Evolutionary conservation across 202 grass and related monocot genomes (phyloP), one percentile per base, ranked within the genome.

Genomic region (Setaria italica): DNA sequence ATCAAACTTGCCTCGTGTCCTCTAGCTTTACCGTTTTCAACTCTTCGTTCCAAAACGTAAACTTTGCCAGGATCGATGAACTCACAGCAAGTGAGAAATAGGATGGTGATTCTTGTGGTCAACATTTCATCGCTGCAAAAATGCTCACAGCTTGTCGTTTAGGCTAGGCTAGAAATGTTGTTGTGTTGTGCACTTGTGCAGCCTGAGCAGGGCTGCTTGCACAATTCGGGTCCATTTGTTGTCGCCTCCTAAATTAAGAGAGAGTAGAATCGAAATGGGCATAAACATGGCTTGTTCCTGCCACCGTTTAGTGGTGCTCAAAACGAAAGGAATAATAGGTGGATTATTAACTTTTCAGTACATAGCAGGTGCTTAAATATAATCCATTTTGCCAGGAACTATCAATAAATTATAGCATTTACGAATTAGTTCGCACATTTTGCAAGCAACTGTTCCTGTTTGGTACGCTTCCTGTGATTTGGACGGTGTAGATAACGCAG

Each of bases 401-500:
- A 64, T 53, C 11, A 34, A 49, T 43, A 15, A 21, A 69, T 12
- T 5, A 55, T 45, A 13, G 7, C 15, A 21, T 19, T 62, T 73
- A n/a, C 55, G 5, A 82, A n/a, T 14, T 82, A 49, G 4, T 70
- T 39, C 60, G 25, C 65, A 62, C 32, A 39, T 29, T 81, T 21
- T 67, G 49, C 25, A 37, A 46, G 74, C 74, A 39, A 65, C 47
- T 21, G 25, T n/a, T 88, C 34, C 0, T 51, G 39, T 79, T 72
- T 63, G 53, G 16, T 19, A 42, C n/a, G 25, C 51, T 4, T 39
- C 48, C 12, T 41, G 20, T 3, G 4, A 19, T 67, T 56, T 82
- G 85, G 64, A 87, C 72, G 64, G 74, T 25, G 54, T 56, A 78
- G 83, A 78, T 85, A 58, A 85, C 63, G 51, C 11, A 46, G 16